Conservation (phyloP, 2,329 filamentous ascomycete genomes). For the Hypoxylon sp. region DNA sequence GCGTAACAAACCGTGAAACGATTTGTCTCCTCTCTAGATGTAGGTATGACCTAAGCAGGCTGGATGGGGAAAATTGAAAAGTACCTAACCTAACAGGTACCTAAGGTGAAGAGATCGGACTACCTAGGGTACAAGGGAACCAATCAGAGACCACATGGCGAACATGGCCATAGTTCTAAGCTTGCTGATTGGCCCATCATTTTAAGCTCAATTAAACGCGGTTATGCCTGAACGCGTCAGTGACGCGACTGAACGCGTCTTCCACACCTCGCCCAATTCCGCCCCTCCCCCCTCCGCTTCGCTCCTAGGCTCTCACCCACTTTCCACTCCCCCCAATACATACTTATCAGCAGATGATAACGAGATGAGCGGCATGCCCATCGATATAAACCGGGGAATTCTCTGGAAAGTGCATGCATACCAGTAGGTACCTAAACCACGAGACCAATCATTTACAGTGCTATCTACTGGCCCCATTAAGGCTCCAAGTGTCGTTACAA, state of each 20-base stretch:
- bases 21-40: neutral
- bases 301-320: conserved; percentile 2
- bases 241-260: conserved; percentile 43
- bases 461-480: neutral
- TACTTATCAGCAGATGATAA: conserved; percentile 18
- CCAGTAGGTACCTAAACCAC: too few relatives aligned
- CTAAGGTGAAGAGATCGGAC: conserved; percentile 26
- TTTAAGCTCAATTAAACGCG: conserved; percentile 44
- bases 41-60: conserved; percentile 28
- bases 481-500: conserved; percentile 5
- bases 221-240: conserved; percentile 36
- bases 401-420: conserved; percentile 36
- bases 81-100: too few relatives aligned
- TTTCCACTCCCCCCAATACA: conserved; percentile 2
- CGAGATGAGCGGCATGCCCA: conserved; percentile 20
- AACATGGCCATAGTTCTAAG: conserved; percentile 11
- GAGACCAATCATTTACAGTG: conserved; percentile 24
- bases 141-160: conserved; percentile 34
- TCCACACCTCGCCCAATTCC: conserved; percentile 8
- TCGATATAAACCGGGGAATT: conserved; percentile 43
- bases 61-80: conserved; percentile 1
- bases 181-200: conserved; percentile 37
- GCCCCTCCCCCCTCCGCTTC: conserved; percentile 12
- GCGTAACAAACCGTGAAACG: conserved; percentile 7
- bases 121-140: conserved; percentile 1